These are phyloP conservation scores for Sporothrix inflata DNA, from an alignment of 2,329 filamentous ascomycete species.

Conservation along the genomic window DNA sequence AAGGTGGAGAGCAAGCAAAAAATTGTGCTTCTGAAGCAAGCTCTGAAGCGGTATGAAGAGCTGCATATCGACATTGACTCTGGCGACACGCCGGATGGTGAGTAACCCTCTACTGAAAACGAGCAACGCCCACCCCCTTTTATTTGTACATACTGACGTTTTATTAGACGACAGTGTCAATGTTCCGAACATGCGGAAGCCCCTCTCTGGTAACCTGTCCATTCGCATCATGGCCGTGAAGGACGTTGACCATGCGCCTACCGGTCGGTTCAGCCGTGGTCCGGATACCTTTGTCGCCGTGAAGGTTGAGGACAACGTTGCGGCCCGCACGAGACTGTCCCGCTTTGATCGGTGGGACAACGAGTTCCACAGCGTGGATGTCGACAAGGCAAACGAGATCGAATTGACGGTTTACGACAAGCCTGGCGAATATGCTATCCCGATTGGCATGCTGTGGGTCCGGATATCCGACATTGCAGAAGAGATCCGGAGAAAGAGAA, in stretches of 20 bases:
- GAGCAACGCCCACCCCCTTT: no score
- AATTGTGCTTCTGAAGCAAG: slow-evolving; percentile 92
- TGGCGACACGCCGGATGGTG: slow-evolving; percentile 79
- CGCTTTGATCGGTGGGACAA: slow-evolving; percentile 89
- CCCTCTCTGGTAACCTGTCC: slow-evolving; percentile 86
- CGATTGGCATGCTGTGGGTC: slow-evolving; percentile 95
- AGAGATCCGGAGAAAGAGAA: slow-evolving; percentile 95
- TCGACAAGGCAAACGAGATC: slow-evolving; percentile 98
- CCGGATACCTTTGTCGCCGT: slow-evolving; percentile 95
- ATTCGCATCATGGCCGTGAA: slow-evolving; percentile 87
- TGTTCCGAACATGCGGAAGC: slow-evolving; percentile 90
- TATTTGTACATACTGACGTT: neutral
- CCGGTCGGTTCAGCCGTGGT: slow-evolving; percentile 80
- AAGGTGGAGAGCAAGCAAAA: slow-evolving; percentile 97
- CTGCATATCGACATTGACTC: slow-evolving; percentile 91
- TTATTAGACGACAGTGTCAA: slow-evolving; percentile 89
- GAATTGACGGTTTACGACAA: slow-evolving; percentile 98
- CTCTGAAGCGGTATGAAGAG: slow-evolving; percentile 95
- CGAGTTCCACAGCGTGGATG: slow-evolving; percentile 87
- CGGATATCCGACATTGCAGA: slow-evolving; percentile 96
- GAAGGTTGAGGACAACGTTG: slow-evolving; percentile 93
- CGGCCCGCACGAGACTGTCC: slow-evolving; percentile 82
- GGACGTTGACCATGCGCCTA: slow-evolving; percentile 91
- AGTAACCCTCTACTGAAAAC: slow-evolving; percentile 38
- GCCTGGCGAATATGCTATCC: slow-evolving; percentile 83